Base-by-base conservation (phyloP, 1,284 basidiomycete species). In the Ceratobasidium sp. region DNA sequence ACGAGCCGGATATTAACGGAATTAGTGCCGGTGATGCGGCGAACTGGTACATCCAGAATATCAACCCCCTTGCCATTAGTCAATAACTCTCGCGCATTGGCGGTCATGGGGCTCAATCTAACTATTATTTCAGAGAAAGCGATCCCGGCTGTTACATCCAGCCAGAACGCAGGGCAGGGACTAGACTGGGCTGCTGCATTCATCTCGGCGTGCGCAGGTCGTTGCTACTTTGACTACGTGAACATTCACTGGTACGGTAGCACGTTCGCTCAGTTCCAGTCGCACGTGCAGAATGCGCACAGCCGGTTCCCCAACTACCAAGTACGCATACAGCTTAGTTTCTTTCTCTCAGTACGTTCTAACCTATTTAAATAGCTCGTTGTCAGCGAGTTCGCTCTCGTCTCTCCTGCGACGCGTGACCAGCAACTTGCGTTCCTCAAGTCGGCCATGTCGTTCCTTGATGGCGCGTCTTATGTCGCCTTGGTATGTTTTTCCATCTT, bases 1-100 rank as follows among this genome's bases (percentile, higher is more conserved):
- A 78, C 46, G 77, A 78, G 59, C 67, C 77, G 17, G 77, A 78
- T 44, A 17, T 78, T 28, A 64, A 52, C 52, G 73, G 73, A 1
- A 66, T 66, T 20, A 64, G 44, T 1, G 46, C 73, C 10, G 33
- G 10, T 7, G 38, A 42, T 9, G 73, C 73, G 7, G 74, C 64
- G 2, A 46, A 44, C 48, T 78, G 77, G 77, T 77, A 77, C 26
- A 77, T 70, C 67, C 67, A 77, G 48, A 61, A 65, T 44, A 67
- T 76, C 13, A 76, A 76, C 26, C 74, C 74, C 2, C 62, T 76
- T 20, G 23, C 26, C 23, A 76, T 76, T 9, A 76, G 74, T 33
- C 33, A 33, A 4, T 33, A 2, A 33, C 33, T 33, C 33, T 2
- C 33, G 33, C 33, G 33, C 33, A 33, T 33, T 33, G 33, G 33